phyloP scores from a whole-genome alignment of 768 basidiomycete species.

The Russula vinacea region DNA sequence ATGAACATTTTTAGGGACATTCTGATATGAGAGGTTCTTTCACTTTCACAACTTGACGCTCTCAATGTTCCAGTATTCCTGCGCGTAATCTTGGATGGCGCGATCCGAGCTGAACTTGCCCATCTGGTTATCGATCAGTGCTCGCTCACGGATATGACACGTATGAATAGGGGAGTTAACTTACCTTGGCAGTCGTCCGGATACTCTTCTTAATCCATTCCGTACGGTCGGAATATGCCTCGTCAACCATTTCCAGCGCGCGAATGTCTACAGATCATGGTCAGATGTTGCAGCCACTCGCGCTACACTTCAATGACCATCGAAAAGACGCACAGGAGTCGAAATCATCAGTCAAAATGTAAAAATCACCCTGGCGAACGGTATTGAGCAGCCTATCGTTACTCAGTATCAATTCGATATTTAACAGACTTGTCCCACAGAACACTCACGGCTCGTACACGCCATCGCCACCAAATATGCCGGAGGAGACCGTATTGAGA shows the following conservation, averaged over 20 bases:
- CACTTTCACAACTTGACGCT: conserved; percentile 35
- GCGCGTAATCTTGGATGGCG: conserved; percentile 88
- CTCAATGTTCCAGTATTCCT: conserved; percentile 81
- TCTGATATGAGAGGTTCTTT: conserved; percentile 1
- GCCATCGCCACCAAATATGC: conserved; percentile 73
- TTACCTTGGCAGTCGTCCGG: conserved; percentile 70
- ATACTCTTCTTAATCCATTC: conserved; percentile 95
- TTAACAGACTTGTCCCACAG: conserved; percentile 16
- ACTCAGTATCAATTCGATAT: conserved; percentile 27
- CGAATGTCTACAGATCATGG: conserved; percentile 55
- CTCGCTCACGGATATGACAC: background rate
- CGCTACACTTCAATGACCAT: background rate
- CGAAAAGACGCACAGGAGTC: conserved; percentile 65
- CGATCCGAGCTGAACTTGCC: conserved; percentile 96
- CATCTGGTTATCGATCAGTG: conserved; percentile 52
- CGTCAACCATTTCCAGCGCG: conserved; percentile 83
- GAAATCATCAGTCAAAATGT: conserved; percentile 89
- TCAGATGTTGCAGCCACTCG: background rate
- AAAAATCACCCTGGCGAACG: conserved; percentile 71
- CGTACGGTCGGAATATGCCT: conserved; percentile 75
- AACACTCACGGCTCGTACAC: conserved; percentile 83
- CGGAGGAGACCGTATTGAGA: conserved; percentile 68
- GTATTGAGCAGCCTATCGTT: conserved; percentile 64
- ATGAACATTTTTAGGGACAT: conserved; percentile 7
- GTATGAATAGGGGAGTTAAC: conserved; percentile 6